These are phyloP conservation scores for Sclerotinia sclerotiorum DNA, from an alignment of 2,329 filamentous ascomycete genomes.

Conservation along the genomic window DNA sequence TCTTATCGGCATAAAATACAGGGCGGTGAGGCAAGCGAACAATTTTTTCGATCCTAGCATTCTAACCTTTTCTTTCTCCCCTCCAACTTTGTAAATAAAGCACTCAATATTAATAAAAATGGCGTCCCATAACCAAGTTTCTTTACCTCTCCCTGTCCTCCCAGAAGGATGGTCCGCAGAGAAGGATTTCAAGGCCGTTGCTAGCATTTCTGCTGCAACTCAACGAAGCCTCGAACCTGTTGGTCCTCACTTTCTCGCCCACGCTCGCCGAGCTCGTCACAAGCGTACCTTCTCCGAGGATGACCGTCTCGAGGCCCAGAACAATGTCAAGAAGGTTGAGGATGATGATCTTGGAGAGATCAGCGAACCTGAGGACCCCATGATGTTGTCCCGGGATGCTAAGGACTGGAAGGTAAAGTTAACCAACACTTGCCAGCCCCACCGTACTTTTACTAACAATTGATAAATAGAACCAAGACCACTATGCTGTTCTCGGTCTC, in stretches of 20 bases:
- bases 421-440: neutral
- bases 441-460: slow-evolving; percentile 26
- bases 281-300: slow-evolving; percentile 98
- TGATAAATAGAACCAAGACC: slow-evolving; percentile 73
- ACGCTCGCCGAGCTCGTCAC: slow-evolving; percentile 92
- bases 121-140: slow-evolving; percentile 43
- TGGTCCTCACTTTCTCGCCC: slow-evolving; percentile 95
- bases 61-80: slow-evolving; percentile 20
- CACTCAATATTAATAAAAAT: slow-evolving; percentile 27
- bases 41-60: slow-evolving; percentile 14
- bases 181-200: slow-evolving; percentile 87
- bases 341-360: slow-evolving; percentile 87
- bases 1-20: neutral
- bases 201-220: slow-evolving; percentile 71
- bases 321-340: slow-evolving; percentile 93
- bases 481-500: slow-evolving; percentile 94
- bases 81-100: slow-evolving; percentile 7
- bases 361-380: slow-evolving; percentile 88
- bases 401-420: slow-evolving; percentile 95
- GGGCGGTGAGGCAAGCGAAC: slow-evolving; percentile 16
- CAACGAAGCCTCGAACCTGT: slow-evolving; percentile 93
- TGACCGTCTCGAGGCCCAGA: slow-evolving; percentile 93
- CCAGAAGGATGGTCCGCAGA: slow-evolving; percentile 80
- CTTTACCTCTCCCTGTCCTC: slow-evolving; percentile 70
- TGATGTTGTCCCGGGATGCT: slow-evolving; percentile 88